A percentile compares a stretch with the other conserved stretches of the same genome.
Conservation (phyloP, 1,284 basidiomycete genomes). For the Bjerkandera adusta region DNA sequence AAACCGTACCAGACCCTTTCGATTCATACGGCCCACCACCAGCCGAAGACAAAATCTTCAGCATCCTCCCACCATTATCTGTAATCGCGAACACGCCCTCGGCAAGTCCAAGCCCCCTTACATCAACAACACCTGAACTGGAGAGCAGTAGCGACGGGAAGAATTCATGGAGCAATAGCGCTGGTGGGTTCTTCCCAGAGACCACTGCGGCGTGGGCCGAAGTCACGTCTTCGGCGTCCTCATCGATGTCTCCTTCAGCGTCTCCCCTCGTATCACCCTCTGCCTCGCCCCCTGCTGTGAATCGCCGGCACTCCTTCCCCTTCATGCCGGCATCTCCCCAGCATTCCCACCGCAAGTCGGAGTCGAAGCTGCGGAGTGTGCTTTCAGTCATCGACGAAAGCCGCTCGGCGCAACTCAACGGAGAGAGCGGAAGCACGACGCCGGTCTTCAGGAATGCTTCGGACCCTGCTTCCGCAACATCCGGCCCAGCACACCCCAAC, state of each 20-base stretch:
- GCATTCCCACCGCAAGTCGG: constrained; percentile 49
- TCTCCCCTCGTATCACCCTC: constrained; percentile 45
- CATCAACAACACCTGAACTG: constrained; percentile 42
- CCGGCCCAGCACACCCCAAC: not conserved
- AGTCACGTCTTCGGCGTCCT: constrained; percentile 30
- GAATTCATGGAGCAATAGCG: constrained; percentile 28
- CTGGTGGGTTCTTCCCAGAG: constrained; percentile 30
- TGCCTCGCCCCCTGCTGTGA: constrained; percentile 39
- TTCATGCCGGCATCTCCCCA: constrained; percentile 34
- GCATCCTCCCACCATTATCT: constrained; percentile 82
- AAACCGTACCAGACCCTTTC: constrained; percentile 90
- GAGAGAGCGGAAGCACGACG: constrained; percentile 19
- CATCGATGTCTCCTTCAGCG: constrained; percentile 24
- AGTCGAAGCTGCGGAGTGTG: constrained; percentile 66
- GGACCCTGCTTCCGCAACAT: constrained; percentile 4
- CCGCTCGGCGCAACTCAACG: constrained; percentile 32
- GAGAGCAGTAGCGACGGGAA: constrained; percentile 28
- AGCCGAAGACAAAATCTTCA: constrained; percentile 90
- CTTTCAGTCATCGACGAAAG: constrained; percentile 64
- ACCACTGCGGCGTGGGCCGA: constrained; percentile 34
- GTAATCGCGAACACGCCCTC: constrained; percentile 60
- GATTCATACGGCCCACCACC: constrained; percentile 88
- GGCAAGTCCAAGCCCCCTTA: constrained; percentile 33
- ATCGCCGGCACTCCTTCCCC: constrained; percentile 51
- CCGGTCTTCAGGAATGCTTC: constrained; percentile 9